Conservation (phyloP, 2,329 filamentous ascomycete genomes). For the Penicillium sclerotiorum region DNA sequence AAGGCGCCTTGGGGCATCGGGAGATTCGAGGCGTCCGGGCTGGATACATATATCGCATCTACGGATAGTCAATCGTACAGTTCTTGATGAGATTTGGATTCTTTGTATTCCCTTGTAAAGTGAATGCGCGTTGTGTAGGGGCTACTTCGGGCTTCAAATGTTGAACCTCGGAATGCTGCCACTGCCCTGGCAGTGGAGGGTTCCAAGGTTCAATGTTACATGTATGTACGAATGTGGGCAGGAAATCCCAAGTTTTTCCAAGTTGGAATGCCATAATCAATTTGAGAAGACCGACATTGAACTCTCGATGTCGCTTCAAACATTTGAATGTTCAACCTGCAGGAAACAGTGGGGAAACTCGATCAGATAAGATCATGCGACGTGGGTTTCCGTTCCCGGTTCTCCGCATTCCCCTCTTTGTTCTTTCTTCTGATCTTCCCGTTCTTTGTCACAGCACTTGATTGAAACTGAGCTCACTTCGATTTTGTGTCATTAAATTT, state of each 20-base stretch:
- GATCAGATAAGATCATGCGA: conserved; percentile 43
- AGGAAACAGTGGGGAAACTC: conserved; percentile 1
- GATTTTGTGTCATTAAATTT: background rate
- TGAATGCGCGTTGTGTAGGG: too few relatives aligned
- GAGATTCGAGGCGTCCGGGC: conserved; percentile 15
- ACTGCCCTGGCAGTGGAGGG: too few relatives aligned
- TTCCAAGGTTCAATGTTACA: too few relatives aligned
- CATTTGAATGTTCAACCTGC: too few relatives aligned
- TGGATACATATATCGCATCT: conserved; percentile 16
- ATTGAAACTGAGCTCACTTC: too few relatives aligned
- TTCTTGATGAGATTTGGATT: conserved; percentile 8
- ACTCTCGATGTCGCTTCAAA: too few relatives aligned
- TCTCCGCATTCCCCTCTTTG: conserved; percentile 14
- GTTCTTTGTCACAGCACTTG: background rate
- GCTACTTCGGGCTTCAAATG: background rate
- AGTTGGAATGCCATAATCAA: too few relatives aligned
- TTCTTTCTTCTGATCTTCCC: background rate
- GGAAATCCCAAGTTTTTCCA: too few relatives aligned
- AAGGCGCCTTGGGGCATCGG: conserved; percentile 9
- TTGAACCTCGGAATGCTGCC: too few relatives aligned
- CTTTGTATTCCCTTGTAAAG: background rate
- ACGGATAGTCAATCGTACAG: conserved; percentile 19
- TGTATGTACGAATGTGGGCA: too few relatives aligned
- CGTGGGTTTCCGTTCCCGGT: conserved; percentile 2
- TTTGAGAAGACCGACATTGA: too few relatives aligned